phyloP scores from a whole-genome alignment of 805 yeast species.

The Teunomyces aglyptinius region DNA sequence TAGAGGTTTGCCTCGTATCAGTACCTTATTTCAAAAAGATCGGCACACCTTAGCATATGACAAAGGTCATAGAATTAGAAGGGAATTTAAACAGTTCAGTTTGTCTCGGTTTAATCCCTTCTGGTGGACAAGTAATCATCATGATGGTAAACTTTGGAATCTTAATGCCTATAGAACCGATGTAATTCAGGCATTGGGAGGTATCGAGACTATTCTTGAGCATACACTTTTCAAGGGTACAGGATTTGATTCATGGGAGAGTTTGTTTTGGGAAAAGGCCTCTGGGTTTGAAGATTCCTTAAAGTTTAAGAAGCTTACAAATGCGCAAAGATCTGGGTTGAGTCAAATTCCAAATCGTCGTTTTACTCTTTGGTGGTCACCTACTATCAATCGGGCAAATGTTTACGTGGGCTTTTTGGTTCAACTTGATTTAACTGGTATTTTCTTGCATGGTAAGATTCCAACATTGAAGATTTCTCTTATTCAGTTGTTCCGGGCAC shows the following conservation, averaged over 20 bases:
- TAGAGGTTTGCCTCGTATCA: constrained; percentile 93
- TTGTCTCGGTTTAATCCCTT: constrained; percentile 78
- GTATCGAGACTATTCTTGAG: constrained; percentile 92
- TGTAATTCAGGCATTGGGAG: constrained; percentile 96
- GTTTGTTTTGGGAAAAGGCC: constrained; percentile 97
- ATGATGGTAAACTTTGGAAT: constrained; percentile 96
- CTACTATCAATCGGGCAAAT: constrained; percentile 96
- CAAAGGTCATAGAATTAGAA: constrained; percentile 84
- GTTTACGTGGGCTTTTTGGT: constrained; percentile 97
- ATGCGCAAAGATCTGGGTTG: constrained; percentile 96
- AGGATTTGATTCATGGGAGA: constrained; percentile 98
- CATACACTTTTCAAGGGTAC: constrained; percentile 96
- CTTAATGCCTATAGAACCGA: constrained; percentile 89
- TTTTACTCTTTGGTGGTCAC: constrained; percentile 99
- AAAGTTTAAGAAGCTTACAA: constrained; percentile 91
- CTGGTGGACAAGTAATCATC: constrained; percentile 95
- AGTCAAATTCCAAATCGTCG: constrained; percentile 97
- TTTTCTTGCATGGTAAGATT: constrained; percentile 94
- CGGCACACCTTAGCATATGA: constrained; percentile 93
- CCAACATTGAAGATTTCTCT: constrained; percentile 95
- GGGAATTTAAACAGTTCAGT: constrained; percentile 72
- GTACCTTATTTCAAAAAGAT: constrained; percentile 92
- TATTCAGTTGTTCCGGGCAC: constrained; percentile 96
- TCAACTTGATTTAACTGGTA: constrained; percentile 94
- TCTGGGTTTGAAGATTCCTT: constrained; percentile 96